Base-by-base conservation (phyloP, 805 yeast genomes). In the Debaryomyces tyrocola region DNA sequence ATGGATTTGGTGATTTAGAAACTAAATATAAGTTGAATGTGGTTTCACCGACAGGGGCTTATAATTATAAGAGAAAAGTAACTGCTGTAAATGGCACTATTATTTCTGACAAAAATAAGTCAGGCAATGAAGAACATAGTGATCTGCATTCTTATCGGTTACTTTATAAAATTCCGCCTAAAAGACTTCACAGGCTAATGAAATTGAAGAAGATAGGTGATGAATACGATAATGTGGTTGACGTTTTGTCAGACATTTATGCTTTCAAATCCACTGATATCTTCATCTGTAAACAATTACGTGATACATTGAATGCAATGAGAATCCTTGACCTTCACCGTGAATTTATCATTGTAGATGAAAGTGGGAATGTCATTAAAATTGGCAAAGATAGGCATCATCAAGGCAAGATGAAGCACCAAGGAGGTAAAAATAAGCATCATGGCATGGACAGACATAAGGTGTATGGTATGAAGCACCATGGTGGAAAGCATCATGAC, bases 31-130 rank as follows among this genome's bases (percentile, higher is more conserved):
- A 18, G 42, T 60, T 38, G 43, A 49, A 12, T 51, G 59, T 46
- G 24, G 57, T 58, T 17, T 50, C 58, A 3, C 63, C 64, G 27
- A 48, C 53, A 9, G 45, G 41, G 14, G 37, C 28, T 1, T 15
- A 33, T 12, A 35, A 34, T 21, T 67, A 67, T 38, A 60, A 60
- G 43, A 66, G 75, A 46, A 45, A 42, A 8, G 78, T 71, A 12
- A 58, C 58, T 31, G 67, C 73, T 14, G 59, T 50, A 1, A 65
- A 69, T 47, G 70, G 72, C 1, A 59, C 59, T n/a, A 55, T 71
- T 21, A 45, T 53, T 5, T 27, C 40, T 3, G 62, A 59, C 31
- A 42, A 44, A 6, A 40, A 11, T 17, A 40, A 28, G 21, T 17
- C 14, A 8, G 17, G 34, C 2, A 33, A 6, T 15, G 2, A 4